phyloP scores from a whole-genome alignment of 768 basidiomycete species.

The Lactarius indigo region DNA sequence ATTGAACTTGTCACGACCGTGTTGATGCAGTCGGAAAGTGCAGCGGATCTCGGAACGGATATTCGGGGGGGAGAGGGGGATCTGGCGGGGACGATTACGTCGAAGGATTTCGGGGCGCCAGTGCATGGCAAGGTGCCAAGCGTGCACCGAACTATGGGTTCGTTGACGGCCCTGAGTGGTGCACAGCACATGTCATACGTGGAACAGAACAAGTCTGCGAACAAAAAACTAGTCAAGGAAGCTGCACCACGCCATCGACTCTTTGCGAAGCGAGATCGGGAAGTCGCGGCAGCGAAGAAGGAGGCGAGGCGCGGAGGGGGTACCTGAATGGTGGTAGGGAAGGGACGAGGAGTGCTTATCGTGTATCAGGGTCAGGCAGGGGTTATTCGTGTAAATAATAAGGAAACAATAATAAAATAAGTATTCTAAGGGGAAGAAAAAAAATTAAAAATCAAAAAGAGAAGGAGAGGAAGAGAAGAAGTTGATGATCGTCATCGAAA shows the following conservation, averaged over 20 bases:
- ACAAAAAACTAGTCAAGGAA: constrained; percentile 66
- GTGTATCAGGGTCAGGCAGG: neutral
- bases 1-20: constrained; percentile 96
- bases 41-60: constrained; percentile 84
- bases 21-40: constrained; percentile 84
- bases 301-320: constrained; percentile 30
- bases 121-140: constrained; percentile 49
- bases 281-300: constrained; percentile 53
- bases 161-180: constrained; percentile 79
- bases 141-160: constrained; percentile 77
- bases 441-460: neutral
- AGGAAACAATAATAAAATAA: neutral
- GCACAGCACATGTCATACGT: constrained; percentile 91
- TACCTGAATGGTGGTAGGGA: constrained; percentile 13
- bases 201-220: constrained; percentile 88
- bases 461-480: constrained; percentile 6
- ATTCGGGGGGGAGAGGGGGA: constrained; percentile 81
- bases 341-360: neutral
- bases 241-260: constrained; percentile 63
- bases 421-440: neutral
- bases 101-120: constrained; percentile 78
- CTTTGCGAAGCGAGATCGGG: constrained; percentile 80
- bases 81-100: constrained; percentile 79
- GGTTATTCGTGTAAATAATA: neutral
- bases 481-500: constrained; percentile 5